phyloP scores from a whole-genome alignment of 176 grass and related monocot species.

The Triticum monococcum region DNA sequence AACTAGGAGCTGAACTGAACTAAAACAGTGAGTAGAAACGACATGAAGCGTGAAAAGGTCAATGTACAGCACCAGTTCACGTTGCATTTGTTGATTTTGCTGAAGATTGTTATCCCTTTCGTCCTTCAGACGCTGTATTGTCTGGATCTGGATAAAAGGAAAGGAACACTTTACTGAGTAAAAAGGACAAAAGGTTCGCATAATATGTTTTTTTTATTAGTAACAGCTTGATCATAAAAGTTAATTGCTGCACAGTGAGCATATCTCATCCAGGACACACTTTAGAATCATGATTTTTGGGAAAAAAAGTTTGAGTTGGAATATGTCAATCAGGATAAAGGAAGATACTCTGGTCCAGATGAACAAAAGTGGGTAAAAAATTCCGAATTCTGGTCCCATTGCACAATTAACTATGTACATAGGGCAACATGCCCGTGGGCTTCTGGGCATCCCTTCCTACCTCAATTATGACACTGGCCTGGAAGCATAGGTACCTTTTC shows the following conservation, averaged over 20 bases:
- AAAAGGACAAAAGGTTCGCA: conserved; percentile 10
- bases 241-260: background rate
- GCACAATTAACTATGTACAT: conserved; percentile 25
- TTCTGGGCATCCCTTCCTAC: conserved; percentile 1
- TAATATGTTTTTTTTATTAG: conserved; percentile 5
- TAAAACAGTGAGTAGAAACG: background rate
- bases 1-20: conserved; percentile 6
- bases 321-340: conserved; percentile 3
- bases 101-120: conserved; percentile 81
- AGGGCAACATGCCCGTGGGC: conserved; percentile 20
- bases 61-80: conserved; percentile 62
- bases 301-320: background rate
- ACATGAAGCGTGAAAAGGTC: background rate
- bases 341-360: conserved; percentile 3
- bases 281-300: background rate
- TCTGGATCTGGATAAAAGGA: conserved; percentile 56
- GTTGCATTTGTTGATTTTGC: conserved; percentile 89
- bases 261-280: background rate
- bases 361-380: background rate
- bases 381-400: conserved; percentile 16
- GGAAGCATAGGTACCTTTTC: conserved; percentile 31
- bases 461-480: conserved; percentile 27
- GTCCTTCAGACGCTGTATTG: conserved; percentile 72
- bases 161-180: conserved; percentile 19
- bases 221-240: conserved; percentile 12